Percentiles rank a stretch among this genome's conserved stretches.
These are phyloP conservation scores for Sonneratia caseolaris DNA, from an alignment of 345 rosid genomes.

Conservation along the genomic window DNA sequence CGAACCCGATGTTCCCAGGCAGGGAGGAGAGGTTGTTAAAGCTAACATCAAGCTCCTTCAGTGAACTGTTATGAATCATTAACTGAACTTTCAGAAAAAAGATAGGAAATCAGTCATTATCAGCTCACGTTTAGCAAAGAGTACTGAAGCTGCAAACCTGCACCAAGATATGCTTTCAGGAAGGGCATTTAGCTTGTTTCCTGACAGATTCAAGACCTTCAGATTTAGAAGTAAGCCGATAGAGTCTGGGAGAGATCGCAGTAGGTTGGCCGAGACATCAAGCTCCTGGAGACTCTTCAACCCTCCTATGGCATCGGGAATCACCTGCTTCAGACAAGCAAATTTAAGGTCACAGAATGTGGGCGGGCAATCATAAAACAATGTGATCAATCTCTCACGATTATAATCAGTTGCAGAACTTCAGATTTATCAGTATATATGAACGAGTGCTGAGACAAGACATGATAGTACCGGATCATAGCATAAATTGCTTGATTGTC, in stretches of 20 bases:
- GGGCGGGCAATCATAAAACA: too few relatives aligned
- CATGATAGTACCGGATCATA: neutral
- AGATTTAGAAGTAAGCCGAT: conserved; percentile 57
- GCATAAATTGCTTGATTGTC: neutral
- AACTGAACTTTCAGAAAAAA: conserved; percentile 3
- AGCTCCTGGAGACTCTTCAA: conserved; percentile 66
- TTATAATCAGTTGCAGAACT: neutral
- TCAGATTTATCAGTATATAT: neutral
- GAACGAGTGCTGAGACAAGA: neutral
- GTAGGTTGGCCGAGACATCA: conserved; percentile 53
- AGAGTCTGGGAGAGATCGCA: conserved; percentile 62
- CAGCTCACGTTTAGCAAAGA: neutral
- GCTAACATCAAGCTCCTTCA: conserved; percentile 83
- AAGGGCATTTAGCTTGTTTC: conserved; percentile 67
- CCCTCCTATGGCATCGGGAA: conserved; percentile 86
- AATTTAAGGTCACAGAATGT: neutral
- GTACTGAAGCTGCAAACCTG: conserved; percentile 27
- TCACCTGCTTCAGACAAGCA: conserved; percentile 30
- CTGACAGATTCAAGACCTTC: conserved; percentile 50
- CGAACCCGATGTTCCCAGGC: conserved; percentile 75
- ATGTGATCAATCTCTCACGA: neutral
- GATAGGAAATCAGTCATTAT: neutral
- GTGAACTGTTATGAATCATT: conserved; percentile 30
- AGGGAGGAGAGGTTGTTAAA: conserved; percentile 55
- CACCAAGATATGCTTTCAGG: conserved; percentile 73